Percentiles rank a stretch among this genome's conserved stretches.
These are phyloP conservation scores for Brachypodium distachyon DNA, from an alignment of 202 grass and related monocot species.

Conservation along the genomic window DNA sequence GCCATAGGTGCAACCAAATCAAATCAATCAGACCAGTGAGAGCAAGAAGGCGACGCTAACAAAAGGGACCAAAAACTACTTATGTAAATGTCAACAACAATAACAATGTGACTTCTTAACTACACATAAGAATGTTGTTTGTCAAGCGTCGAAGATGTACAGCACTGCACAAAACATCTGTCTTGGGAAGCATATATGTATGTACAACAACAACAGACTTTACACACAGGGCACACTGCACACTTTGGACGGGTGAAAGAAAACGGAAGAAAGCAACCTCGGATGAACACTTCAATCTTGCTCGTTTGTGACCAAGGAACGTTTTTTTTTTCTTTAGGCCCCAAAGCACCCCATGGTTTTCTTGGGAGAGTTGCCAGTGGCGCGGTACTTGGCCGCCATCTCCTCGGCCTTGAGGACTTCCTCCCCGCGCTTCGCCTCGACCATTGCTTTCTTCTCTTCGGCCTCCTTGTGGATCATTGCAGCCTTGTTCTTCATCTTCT, in stretches of 20 bases:
- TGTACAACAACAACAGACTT: conserved; percentile 66
- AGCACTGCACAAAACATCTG: conserved; percentile 51
- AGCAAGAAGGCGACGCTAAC: neutral
- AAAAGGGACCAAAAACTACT: conserved; percentile 28
- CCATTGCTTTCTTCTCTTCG: conserved; percentile 82
- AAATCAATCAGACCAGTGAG: neutral
- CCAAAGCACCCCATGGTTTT: conserved; percentile 87
- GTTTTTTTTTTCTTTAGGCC: conserved; percentile 30
- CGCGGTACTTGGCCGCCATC: conserved; percentile 68
- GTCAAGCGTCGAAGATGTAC: conserved; percentile 50
- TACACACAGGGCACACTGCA: conserved; percentile 55
- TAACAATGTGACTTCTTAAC: conserved; percentile 43
- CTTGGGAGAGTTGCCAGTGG: conserved; percentile 69
- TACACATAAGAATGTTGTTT: conserved; percentile 60
- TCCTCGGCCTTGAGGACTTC: conserved; percentile 85
- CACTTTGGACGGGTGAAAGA: conserved; percentile 28
- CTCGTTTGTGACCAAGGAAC: neutral
- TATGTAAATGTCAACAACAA: conserved; percentile 35
- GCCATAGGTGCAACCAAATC: neutral
- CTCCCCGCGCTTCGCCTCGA: conserved; percentile 57
- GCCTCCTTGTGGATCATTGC: conserved; percentile 75
- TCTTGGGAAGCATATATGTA: conserved; percentile 58
- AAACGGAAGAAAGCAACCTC: conserved; percentile 29
- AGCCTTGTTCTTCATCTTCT: conserved; percentile 90
- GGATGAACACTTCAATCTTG: neutral